Base-by-base conservation (phyloP, 768 basidiomycete genomes). In the Pilatotrama ljubarskyi region DNA sequence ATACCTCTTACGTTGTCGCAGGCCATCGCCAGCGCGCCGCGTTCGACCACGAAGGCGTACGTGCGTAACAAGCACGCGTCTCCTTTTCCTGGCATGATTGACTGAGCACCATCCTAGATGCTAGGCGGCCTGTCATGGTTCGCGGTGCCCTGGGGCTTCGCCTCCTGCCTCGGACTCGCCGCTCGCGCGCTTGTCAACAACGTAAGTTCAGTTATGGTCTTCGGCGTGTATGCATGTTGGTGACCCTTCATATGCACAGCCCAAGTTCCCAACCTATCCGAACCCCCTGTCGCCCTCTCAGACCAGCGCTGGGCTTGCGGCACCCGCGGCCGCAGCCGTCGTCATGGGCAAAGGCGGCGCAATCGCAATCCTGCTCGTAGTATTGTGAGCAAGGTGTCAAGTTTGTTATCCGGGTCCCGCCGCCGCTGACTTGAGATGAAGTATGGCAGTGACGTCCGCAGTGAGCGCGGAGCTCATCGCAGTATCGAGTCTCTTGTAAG, bases 41-140 rank as follows among this genome's bases (percentile, higher is more conserved):
- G 75, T 26, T 77, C 80, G 8, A 81, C 81, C 2, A 82, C 81
- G 0, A 80, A 77, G 59, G 81, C 82, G 17, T 83, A 82, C 63
- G 79, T 80, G 26, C 54, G 29, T 32, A 4, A 32, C 29, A 77
- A 68, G 1, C 6, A 22, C 25, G 1, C 11, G 26, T 32, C 17
- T 35, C 18, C 37, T 26, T 26, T 25, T 26, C 2, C 3, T 10
- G 15, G 17, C 32, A 22, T 32, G 6, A 37, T 29, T 42, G 18
- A 55, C 25, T 42, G 18, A 55, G 20, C 18, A 35, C 40, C 11
- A 52, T 8, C 60, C 47, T 17, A 82, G 78, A 81, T 84, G 76
- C 73, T 84, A 29, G 83, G 84, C 3, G 84, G 82, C 5, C 67
- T 84, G 32, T 82, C 83, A 1, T 84, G 83, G 84, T 75, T 78